phyloP scores from a whole-genome alignment of 2,329 filamentous ascomycete species.

The Phialophora tarda region DNA sequence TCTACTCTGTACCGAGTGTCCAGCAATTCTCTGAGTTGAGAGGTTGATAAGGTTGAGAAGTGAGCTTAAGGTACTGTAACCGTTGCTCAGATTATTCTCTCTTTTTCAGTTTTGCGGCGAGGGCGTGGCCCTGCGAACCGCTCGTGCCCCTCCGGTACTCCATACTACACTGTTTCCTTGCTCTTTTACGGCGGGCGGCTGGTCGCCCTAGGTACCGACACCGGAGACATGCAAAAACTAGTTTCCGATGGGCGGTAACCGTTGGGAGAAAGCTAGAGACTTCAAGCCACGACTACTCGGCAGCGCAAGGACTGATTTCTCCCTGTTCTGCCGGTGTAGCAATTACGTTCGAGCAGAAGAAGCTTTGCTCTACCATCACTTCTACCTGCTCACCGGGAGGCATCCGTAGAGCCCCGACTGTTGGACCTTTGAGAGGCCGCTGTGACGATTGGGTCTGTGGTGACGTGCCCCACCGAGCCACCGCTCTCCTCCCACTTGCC shows the following conservation, averaged over 20 bases:
- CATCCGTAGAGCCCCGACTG: slow-evolving; percentile 7
- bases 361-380: neutral
- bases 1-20: neutral
- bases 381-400: slow-evolving; percentile 14
- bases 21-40: neutral
- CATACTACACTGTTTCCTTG: neutral
- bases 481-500: slow-evolving; percentile 15
- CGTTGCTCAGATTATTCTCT: neutral
- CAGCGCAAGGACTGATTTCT: neutral
- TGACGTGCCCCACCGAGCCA: slow-evolving; percentile 2
- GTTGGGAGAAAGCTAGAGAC: neutral
- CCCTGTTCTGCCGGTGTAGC: neutral
- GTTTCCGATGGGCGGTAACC: neutral
- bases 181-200: neutral
- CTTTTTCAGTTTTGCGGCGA: neutral
- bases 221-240: neutral
- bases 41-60: neutral
- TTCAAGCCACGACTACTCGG: neutral
- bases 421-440: neutral
- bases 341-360: neutral
- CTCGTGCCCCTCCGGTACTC: neutral
- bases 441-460: neutral
- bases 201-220: neutral
- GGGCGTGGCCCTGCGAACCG: neutral
- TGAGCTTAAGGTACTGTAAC: neutral